These are phyloP conservation scores for Aspergillus aculeatus DNA, from an alignment of 2,329 filamentous ascomycete species.

Conservation along the genomic window DNA sequence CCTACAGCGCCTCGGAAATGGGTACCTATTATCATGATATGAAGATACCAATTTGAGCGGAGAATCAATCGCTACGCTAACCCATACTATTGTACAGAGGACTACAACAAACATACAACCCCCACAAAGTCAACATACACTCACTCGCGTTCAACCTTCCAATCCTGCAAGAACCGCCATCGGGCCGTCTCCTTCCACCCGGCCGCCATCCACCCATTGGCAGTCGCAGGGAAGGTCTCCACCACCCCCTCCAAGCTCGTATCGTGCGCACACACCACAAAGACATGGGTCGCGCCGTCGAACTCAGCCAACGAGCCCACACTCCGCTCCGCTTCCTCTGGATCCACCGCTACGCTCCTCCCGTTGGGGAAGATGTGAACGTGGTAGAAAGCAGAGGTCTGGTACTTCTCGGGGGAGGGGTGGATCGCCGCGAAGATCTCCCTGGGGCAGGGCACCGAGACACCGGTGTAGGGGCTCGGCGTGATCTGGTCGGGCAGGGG, in stretches of 20 bases:
- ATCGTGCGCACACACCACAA: background rate
- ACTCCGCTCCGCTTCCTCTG: background rate
- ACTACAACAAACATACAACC: too few species aligned
- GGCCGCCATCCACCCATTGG: background rate
- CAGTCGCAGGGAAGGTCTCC: background rate
- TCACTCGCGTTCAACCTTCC: background rate
- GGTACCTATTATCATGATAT: too few species aligned
- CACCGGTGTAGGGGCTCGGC: background rate
- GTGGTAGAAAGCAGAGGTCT: background rate
- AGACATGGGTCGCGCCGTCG: background rate
- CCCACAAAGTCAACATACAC: too few species aligned
- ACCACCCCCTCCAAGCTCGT: background rate
- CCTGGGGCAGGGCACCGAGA: background rate
- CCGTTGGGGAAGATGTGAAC: background rate
- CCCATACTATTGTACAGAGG: too few species aligned
- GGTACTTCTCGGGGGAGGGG: background rate
- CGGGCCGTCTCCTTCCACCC: background rate
- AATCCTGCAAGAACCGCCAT: background rate
- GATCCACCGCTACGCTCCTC: background rate
- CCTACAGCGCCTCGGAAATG: too few species aligned
- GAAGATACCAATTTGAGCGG: too few species aligned
- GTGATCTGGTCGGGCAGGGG: background rate
- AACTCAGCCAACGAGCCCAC: background rate
- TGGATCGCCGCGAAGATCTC: background rate
- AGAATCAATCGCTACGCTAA: too few species aligned